Base-by-base conservation (phyloP, 768 basidiomycete genomes). In the Tubosaeta sp. region DNA sequence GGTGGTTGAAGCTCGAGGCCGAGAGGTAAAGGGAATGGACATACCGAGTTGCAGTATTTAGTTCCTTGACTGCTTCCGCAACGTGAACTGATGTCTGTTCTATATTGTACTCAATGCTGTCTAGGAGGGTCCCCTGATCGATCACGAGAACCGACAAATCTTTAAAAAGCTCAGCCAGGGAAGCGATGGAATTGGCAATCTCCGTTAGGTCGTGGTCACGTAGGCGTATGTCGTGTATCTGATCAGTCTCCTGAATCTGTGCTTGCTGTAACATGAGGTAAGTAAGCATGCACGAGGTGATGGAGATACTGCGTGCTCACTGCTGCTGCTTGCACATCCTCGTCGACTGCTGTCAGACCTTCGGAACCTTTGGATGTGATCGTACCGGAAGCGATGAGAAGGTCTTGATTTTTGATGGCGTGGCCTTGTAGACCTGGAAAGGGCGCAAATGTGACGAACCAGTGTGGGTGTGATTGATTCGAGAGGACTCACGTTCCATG, bases 21-120 rank as follows among this genome's bases (percentile, higher is more conserved):
- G 21, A 40, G 43, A 36, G 42, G 36, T 45, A 7, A 9, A 21
- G 10, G 13, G 24, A 52, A 59, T 34, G 46, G 22, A 73, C 85
- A 52, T 63, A 92, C 92, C 76, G 76, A 48, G 88, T 89, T 5
- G 96, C 96, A 13, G 82, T 75, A 49, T 86, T 74, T 44, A 99
- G 75, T 59, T 96, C 93, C 61, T 82, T 81, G 32, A 88, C 93
- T 19, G 94, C 92, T 40, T 90, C 89, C 49, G 84, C 70, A 65
- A 94, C 78, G 46, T 91, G 82, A 29, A 80, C 80, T 16, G 87
- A 87, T 5, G 94, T 90, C 68, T 90, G 86, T 68, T 97, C 93
- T 46, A 99, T 89, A 66, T 99, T 99, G 72, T 92, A 99, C 70
- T 99, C 96, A 49, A 98, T 81, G 32, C 91, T 93, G 70, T 98